phyloP scores from a whole-genome alignment of 23 red algal species.

The Gracilaria gracilis region DNA sequence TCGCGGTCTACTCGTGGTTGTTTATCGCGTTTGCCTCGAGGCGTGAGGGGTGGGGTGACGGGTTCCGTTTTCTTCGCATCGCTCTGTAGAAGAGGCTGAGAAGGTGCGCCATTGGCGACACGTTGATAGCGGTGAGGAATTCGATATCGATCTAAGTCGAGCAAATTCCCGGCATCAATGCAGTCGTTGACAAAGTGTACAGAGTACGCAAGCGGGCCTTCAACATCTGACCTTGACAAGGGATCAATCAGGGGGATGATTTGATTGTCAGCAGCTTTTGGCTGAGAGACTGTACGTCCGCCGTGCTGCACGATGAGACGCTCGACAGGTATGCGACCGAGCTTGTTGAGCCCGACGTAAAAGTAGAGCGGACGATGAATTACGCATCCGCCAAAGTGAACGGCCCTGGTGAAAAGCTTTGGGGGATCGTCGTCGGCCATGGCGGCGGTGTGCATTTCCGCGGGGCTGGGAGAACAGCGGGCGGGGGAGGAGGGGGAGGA shows the following conservation, averaged over 20 bases:
- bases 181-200: not conserved
- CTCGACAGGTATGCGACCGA: slow-evolving; percentile 2
- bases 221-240: not conserved
- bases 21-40: too few species aligned
- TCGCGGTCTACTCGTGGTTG: too few species aligned
- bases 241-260: slow-evolving; percentile 14
- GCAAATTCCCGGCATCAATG: not conserved
- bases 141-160: not conserved
- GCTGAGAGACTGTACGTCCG: slow-evolving; percentile 1
- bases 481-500: too few species aligned
- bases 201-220: not conserved
- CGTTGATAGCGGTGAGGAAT: not conserved
- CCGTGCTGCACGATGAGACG: not conserved
- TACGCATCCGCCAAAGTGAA: not conserved
- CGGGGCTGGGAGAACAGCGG: too few species aligned
- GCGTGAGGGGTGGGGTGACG: not conserved
- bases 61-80: not conserved
- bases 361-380: slow-evolving; percentile 36
- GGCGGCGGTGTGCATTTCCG: not conserved
- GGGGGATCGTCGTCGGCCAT: not conserved
- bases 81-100: not conserved
- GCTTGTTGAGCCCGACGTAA: slow-evolving; percentile 26
- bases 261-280: not conserved
- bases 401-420: not conserved
- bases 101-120: not conserved